Evolutionary conservation across 352 stramenopile genomes (phyloP), one percentile per base, ranked within the genome.

Genomic region (Elongisporangium anandrum): DNA sequence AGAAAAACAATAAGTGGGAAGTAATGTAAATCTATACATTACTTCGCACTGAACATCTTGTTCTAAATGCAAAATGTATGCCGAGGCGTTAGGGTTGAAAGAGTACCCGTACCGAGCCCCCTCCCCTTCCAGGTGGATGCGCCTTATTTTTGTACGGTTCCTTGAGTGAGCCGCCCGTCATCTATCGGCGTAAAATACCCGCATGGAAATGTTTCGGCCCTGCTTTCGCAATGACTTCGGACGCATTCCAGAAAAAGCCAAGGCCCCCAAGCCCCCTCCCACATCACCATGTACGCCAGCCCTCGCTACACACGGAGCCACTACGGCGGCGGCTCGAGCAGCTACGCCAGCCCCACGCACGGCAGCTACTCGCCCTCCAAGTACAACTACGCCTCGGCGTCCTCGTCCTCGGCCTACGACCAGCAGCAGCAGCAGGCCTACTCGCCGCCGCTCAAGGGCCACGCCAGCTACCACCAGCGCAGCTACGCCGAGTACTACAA

Each of bases 401-500:
- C 26, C 22, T 47, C 16, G 52, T 21, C 52, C 52, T 47, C 26
- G 15, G 34, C 52, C 52, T 38, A 38, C 52, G 15, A 23, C 6
- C 52, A 54, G 51, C 52, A 56, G 19, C 21, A 56, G 52, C 21
- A 56, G 52, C 21, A 45, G 17, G 16, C 20, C 52, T 81, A 81
- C 64, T 68, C 69, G 20, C 75, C 72, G 1, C 72, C 72, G 1
- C 63, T 74, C 15, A 81, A 81, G 72, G 20, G 57, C 19, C 65
- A 63, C 19, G 52, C 50, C 29, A 54, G 9, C 21, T 38, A 54
- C 5, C 68, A 69, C 34, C 61, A 66, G 29, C 61, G 63, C 20
- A 67, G 63, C 60, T 78, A 79, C 54, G 59, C 61, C 13, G 71
- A 78, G 47, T 79, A 84, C 63, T 81, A 81, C 60, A 59, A 53